phyloP scores from a whole-genome alignment of 768 basidiomycete species.

The Phylloporus rhodoxanthus region DNA sequence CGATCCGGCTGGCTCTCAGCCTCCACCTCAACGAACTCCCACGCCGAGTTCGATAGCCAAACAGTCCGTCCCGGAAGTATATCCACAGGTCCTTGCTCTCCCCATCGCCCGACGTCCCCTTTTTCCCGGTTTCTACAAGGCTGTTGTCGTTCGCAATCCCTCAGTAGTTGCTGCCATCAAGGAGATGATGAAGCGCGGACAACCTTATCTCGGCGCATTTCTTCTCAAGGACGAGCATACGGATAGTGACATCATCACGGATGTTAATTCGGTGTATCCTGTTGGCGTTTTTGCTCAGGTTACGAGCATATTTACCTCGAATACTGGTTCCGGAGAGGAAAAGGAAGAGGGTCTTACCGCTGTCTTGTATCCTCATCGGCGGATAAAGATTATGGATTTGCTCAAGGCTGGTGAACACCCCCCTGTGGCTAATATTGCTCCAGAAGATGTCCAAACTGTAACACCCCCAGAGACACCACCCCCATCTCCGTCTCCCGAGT shows the following conservation, averaged over 20 bases:
- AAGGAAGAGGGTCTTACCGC: slow-evolving; percentile 90
- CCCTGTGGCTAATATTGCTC: slow-evolving; percentile 31
- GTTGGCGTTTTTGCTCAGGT: slow-evolving; percentile 98
- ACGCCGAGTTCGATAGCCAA: slow-evolving; percentile 63
- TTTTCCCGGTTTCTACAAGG: slow-evolving; percentile 98
- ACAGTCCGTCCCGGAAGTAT: slow-evolving; percentile 81
- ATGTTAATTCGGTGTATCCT: slow-evolving; percentile 78
- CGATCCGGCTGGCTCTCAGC: slow-evolving; percentile 36
- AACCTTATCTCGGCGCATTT: slow-evolving; percentile 96
- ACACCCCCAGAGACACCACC: slow-evolving; percentile 42
- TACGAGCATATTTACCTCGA: slow-evolving; percentile 80
- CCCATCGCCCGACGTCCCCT: slow-evolving; percentile 93
- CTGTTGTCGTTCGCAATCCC: slow-evolving; percentile 88
- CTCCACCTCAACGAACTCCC: slow-evolving; percentile 33
- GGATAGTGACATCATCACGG: slow-evolving; percentile 90
- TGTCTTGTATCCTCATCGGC: slow-evolving; percentile 87
- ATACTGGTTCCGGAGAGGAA: slow-evolving; percentile 46
- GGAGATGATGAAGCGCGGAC: slow-evolving; percentile 94
- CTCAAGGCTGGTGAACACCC: slow-evolving; percentile 55
- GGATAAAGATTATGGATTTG: slow-evolving; percentile 84
- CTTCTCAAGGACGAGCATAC: slow-evolving; percentile 89
- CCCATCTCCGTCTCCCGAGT: slow-evolving; percentile 22
- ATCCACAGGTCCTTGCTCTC: slow-evolving; percentile 91
- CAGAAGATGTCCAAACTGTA: slow-evolving; percentile 38
- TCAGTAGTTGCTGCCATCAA: slow-evolving; percentile 89